Percentiles rank a stretch among this genome's conserved stretches.
Conservation (phyloP, 495 filamentous ascomycete species). For the Neurospora cerealis region DNA sequence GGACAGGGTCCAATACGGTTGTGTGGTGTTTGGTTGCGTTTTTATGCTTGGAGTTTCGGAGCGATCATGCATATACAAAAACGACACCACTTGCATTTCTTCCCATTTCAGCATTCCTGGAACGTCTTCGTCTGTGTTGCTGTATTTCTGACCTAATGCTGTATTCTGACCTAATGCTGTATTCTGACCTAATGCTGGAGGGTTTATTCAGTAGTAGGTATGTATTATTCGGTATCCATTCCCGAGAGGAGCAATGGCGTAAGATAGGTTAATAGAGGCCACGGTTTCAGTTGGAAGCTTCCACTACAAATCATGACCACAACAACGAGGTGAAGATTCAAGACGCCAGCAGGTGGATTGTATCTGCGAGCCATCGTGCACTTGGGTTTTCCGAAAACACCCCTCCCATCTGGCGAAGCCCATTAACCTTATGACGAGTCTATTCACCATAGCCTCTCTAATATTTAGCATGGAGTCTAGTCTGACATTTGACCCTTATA, state of each 20-base stretch:
- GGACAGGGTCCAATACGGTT: not conserved
- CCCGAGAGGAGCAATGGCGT: not conserved
- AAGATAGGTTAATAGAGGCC: not conserved
- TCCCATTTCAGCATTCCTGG: not conserved
- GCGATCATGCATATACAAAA: not conserved
- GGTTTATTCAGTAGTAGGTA: not conserved
- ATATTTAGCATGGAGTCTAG: not conserved
- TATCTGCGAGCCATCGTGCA: not conserved
- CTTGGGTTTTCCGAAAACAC: not conserved
- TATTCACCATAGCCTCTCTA: not conserved
- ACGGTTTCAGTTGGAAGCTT: not conserved
- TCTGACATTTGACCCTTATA: not conserved
- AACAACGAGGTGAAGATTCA: not conserved
- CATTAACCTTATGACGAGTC: not conserved
- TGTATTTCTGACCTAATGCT: not conserved
- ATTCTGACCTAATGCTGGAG: not conserved
- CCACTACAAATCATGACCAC: not conserved
- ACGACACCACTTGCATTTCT: not conserved
- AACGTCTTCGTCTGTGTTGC: not conserved
- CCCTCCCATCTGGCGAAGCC: not conserved
- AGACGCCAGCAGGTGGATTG: not conserved
- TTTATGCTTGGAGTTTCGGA: not conserved
- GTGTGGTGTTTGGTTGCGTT: not conserved
- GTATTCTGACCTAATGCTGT: not conserved
- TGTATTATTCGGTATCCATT: not conserved